A percentile compares a stretch with the other conserved stretches of the same genome.
Evolutionary conservation across 768 basidiomycete genomes (phyloP).

Genomic region (Lactarius sanguifluus): DNA sequence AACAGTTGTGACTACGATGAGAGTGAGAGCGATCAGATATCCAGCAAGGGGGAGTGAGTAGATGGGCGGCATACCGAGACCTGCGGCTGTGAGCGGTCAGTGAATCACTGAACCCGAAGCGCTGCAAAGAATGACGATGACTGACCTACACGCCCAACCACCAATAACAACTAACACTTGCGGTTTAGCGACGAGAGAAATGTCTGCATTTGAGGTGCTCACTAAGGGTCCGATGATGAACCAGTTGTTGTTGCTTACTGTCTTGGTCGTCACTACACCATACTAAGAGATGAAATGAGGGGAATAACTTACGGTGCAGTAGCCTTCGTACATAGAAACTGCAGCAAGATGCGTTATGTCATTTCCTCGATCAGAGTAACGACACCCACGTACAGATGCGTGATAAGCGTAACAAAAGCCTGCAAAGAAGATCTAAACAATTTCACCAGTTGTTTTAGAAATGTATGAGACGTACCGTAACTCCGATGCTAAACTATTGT

Average conservation of each 20-base stretch:
- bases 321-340: constrained; percentile 27
- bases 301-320: constrained; percentile 15
- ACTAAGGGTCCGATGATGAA: constrained; percentile 24
- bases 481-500: constrained; percentile 26
- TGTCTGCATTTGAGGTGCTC: background rate
- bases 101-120: background rate
- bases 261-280: background rate
- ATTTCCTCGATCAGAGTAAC: background rate
- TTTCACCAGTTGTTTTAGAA: background rate
- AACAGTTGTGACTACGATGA: constrained; percentile 17
- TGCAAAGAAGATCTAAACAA: background rate
- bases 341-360: background rate
- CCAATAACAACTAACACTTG: constrained; percentile 13
- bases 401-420: constrained; percentile 22
- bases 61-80: constrained; percentile 19
- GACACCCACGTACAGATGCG: constrained; percentile 25
- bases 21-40: background rate
- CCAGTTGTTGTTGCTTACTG: constrained; percentile 30
- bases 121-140: background rate
- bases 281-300: background rate
- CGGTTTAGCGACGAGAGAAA: background rate
- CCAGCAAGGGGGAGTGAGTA: background rate
- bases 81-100: constrained; percentile 21
- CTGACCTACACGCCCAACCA: constrained; percentile 23
- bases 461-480: constrained; percentile 24